These are phyloP conservation scores for Santalum album DNA, from an alignment of 164 flowering plant genomes.

Conservation along the genomic window DNA sequence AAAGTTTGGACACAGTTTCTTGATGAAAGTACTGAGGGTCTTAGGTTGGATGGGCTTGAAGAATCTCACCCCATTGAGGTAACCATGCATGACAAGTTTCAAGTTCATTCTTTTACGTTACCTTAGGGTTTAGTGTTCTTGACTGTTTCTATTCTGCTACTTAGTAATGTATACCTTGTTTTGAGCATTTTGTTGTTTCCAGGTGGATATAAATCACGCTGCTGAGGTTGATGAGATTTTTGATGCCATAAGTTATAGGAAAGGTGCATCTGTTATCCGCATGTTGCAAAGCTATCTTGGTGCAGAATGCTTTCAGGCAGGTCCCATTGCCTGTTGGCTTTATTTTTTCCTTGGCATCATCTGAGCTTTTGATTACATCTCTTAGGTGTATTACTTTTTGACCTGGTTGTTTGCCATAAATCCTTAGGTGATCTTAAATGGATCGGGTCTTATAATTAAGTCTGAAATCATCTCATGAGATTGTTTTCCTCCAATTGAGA, in stretches of 20 bases:
- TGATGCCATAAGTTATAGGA: slow-evolving; percentile 88
- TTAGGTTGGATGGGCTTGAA: slow-evolving; percentile 77
- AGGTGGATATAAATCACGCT: slow-evolving; percentile 93
- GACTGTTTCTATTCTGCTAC: background rate
- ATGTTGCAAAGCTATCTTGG: slow-evolving; percentile 97
- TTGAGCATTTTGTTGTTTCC: slow-evolving; percentile 7
- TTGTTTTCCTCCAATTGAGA: no score
- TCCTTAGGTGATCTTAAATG: no score
- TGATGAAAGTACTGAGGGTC: slow-evolving; percentile 74
- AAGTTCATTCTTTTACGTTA: no score
- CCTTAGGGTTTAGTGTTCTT: background rate
- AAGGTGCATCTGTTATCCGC: slow-evolving; percentile 91
- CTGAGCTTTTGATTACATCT: no score
- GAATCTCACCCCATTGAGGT: slow-evolving; percentile 99
- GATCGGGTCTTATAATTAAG: no score
- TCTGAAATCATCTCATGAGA: no score
- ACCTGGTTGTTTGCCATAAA: no score
- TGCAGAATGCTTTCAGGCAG: slow-evolving; percentile 79
- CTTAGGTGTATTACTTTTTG: no score
- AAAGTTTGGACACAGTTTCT: slow-evolving; percentile 97
- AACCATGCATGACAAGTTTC: background rate
- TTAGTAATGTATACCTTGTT: no score
- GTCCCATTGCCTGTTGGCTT: background rate
- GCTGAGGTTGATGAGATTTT: slow-evolving; percentile 88
- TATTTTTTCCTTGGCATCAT: background rate